phyloP scores from a whole-genome alignment of 805 yeast genomes.

The Myxozyma monticola region DNA sequence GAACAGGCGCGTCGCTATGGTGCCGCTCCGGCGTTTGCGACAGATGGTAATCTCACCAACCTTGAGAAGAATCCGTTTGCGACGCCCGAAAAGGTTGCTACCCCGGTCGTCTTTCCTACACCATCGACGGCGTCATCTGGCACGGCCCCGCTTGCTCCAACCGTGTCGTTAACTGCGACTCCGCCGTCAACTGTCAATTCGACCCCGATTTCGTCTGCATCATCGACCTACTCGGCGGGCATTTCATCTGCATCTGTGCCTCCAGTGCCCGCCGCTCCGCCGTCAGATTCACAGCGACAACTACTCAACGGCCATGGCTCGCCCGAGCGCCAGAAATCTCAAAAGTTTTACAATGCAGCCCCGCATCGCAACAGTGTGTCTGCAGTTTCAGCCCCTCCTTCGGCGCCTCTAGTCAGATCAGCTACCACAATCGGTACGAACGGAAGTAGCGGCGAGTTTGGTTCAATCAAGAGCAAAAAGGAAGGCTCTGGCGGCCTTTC shows the following conservation, averaged over 20 bases:
- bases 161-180: constrained; percentile 6
- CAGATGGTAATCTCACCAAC: constrained; percentile 5
- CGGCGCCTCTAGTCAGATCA: no score
- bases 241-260: background rate
- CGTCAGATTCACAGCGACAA: constrained; percentile 3
- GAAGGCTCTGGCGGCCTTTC: constrained; percentile 22
- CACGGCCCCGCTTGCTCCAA: background rate
- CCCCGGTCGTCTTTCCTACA: background rate
- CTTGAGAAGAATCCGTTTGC: no score
- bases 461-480: constrained; percentile 19
- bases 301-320: no score
- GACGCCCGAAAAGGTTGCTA: background rate
- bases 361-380: no score
- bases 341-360: no score
- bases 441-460: constrained; percentile 2
- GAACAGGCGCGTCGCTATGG: constrained; percentile 22
- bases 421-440: no score
- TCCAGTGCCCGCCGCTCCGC: no score
- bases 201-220: constrained; percentile 9
- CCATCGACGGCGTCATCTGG: background rate
- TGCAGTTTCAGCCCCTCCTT: no score
- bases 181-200: constrained; percentile 12
- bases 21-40: constrained; percentile 9
- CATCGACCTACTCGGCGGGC: constrained; percentile 1
- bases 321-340: no score